phyloP scores from a whole-genome alignment of 345 rosid genomes.

The Eucalyptus decipiens region DNA sequence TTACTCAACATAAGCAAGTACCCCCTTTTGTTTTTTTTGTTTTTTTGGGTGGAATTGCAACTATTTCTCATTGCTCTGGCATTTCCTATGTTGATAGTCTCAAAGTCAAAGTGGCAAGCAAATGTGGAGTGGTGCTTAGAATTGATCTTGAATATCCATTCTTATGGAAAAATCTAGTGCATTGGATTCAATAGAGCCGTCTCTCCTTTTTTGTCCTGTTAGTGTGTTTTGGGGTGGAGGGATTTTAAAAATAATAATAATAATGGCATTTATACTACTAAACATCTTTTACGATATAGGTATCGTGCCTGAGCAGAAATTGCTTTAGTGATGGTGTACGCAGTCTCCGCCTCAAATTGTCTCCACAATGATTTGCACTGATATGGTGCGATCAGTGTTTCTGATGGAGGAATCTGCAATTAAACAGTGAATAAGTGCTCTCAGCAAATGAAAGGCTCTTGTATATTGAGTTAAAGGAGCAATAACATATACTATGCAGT shows the following conservation, averaged over 20 bases:
- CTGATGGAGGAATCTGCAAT: background rate
- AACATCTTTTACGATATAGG: background rate
- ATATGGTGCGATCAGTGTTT: conserved; percentile 51
- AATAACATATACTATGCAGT: background rate
- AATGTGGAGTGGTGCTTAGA: background rate
- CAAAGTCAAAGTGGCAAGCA: background rate
- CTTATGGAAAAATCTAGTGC: background rate
- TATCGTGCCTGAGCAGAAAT: background rate
- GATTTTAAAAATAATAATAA: background rate
- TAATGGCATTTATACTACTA: background rate
- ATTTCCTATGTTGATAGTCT: background rate
- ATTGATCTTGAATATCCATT: background rate
- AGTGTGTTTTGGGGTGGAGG: background rate
- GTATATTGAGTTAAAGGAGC: background rate
- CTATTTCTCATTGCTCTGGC: background rate
- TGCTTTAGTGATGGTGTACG: conserved; percentile 41
- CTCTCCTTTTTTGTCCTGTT: background rate
- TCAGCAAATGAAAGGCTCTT: conserved; percentile 1
- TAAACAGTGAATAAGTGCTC: conserved; percentile 41
- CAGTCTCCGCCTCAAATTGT: conserved; percentile 70
- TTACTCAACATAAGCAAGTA: background rate
- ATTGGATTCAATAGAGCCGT: background rate
- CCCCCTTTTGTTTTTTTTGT: too few species aligned
- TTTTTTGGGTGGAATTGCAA: background rate
- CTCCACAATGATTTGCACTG: conserved; percentile 80